Base-by-base conservation (phyloP, 345 rosid species). In the Populus ilicifolia region DNA sequence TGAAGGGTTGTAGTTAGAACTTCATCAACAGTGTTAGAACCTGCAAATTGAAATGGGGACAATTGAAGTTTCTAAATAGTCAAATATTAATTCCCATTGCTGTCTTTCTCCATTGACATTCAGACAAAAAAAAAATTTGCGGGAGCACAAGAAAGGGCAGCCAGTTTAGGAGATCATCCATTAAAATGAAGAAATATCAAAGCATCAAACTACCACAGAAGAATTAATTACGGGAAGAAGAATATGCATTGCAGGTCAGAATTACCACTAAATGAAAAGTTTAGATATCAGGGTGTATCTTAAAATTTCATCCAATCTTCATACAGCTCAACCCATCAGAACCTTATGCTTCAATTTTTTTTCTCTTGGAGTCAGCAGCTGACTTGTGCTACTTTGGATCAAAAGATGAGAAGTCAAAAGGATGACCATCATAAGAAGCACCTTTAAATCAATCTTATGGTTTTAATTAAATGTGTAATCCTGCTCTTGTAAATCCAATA, bases 11-110 rank as follows among this genome's bases (percentile, higher is more conserved):
- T 38, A 76, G 69, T 77, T 77, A 89, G 83, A 83, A 93, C 96
- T 77, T 89, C 93, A 79, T 88, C 84, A 70, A 89, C 86, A 77
- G 86, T 74, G 76, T 78, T 85, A 70, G 90, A 36, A 78, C 87
- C 98, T 95, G 88, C 77, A 83, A 71, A 20, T 67, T 14, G 44
- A 30, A 54, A 64, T 56, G 44, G 14, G 25, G 50, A 46, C 50
- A 12, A 46, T 44, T 44, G 13, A 44, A 44, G 17, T 44, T 44
- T 4, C 50, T 46, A 46, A 46, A 12, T 46, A 46, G 50, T 46
- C 50, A 44, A 44, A 44, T 44, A 44, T 13, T 4, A 44, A 44
- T 13, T 44, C 17, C 50, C 50, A 46, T 14, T 14, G 50, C 16
- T 46, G 50, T 46, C 50, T 46, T 46, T 46, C 50, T 46, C 17